Percentiles rank a stretch among this genome's conserved stretches.
Conservation (phyloP, 768 basidiomycete species). For the Coprinopsis cinerea region DNA sequence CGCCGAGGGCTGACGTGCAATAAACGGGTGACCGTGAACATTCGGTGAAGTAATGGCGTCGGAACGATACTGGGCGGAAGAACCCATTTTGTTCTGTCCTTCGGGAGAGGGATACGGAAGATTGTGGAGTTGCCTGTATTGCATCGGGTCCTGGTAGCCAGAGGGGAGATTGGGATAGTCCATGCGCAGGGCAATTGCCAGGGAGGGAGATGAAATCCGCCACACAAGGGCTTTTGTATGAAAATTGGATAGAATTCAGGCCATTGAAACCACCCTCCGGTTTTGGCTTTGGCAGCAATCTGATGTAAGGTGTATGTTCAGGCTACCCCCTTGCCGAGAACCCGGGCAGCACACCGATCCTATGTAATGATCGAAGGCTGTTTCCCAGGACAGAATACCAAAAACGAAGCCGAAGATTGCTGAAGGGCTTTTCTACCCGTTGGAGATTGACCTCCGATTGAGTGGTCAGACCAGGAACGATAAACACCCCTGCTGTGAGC, state of each 20-base stretch:
- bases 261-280: background rate
- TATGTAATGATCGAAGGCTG: constrained; percentile 8
- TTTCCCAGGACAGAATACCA: constrained; percentile 2
- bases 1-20: constrained; percentile 6
- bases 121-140: background rate
- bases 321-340: constrained; percentile 9
- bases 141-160: constrained; percentile 5
- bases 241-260: constrained; percentile 10
- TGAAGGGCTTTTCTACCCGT: background rate
- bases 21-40: constrained; percentile 3
- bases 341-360: constrained; percentile 7
- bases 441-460: background rate
- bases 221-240: constrained; percentile 7
- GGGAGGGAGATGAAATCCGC: background rate
- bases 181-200: constrained; percentile 3
- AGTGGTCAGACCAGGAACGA: background rate
- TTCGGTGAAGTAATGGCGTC: constrained; percentile 1
- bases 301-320: constrained; percentile 14
- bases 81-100: constrained; percentile 4
- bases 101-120: constrained; percentile 1
- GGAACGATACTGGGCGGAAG: constrained; percentile 10
- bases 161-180: background rate
- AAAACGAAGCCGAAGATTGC: background rate
- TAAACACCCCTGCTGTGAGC: background rate
- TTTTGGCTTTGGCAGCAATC: constrained; percentile 8